A percentile compares a stretch with the other conserved stretches of the same genome.
Conservation (phyloP, 1,284 basidiomycete species). For the Microbotryum scabiosae region DNA sequence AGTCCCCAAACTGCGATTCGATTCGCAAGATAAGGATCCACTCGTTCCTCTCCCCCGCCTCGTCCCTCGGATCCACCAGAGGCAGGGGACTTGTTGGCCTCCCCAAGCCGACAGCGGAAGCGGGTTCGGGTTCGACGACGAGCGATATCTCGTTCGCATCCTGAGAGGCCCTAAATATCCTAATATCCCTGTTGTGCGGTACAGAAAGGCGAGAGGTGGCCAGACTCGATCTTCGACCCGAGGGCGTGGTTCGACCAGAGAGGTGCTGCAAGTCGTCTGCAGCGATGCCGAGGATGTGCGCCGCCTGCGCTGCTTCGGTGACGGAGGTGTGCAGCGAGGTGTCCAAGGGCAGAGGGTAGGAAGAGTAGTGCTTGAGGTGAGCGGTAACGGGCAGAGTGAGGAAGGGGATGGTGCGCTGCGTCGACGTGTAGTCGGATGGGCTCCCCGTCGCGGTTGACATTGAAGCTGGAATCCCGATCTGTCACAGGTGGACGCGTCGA, state of each 20-base stretch:
- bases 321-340: neutral
- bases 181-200: neutral
- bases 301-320: neutral
- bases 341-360: slow-evolving; percentile 2
- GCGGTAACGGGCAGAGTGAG: slow-evolving; percentile 3
- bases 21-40: slow-evolving; percentile 11
- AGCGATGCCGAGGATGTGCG: neutral
- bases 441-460: neutral
- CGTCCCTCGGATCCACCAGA: neutral
- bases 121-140: neutral
- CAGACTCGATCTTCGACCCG: too few relatives aligned
- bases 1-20: neutral
- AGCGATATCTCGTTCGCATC: neutral
- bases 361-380: neutral
- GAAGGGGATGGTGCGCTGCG: neutral
- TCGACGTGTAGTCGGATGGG: too few relatives aligned
- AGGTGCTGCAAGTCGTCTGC: neutral
- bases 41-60: neutral
- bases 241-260: too few relatives aligned
- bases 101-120: neutral
- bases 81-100: neutral
- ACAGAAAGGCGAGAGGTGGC: too few relatives aligned
- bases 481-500: neutral
- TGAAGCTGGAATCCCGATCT: slow-evolving; percentile 11
- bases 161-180: neutral